phyloP scores from a whole-genome alignment of 441 rosid species.

The Hura crepitans region DNA sequence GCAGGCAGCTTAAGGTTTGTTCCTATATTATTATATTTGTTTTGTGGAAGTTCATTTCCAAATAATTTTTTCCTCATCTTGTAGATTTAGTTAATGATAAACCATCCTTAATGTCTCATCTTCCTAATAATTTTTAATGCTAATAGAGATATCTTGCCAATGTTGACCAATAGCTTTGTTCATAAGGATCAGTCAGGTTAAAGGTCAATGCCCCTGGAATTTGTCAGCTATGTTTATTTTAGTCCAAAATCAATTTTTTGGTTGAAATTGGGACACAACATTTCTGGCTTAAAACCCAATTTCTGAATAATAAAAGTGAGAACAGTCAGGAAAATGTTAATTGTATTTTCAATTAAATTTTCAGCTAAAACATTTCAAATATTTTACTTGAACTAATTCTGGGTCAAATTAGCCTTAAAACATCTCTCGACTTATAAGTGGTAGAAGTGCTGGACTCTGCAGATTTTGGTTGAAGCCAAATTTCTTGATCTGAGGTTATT shows the following conservation, averaged over 20 bases:
- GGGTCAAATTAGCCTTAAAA: neutral
- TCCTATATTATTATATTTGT: neutral
- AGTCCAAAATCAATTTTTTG: neutral
- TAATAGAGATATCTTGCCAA: neutral
- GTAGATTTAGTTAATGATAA: neutral
- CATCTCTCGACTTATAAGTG: too few relatives aligned
- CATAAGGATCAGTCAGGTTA: neutral
- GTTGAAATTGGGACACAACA: neutral
- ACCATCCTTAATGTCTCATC: neutral
- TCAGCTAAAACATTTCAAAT: neutral
- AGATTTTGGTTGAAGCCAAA: too few relatives aligned
- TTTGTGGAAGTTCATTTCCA: neutral
- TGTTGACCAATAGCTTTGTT: neutral
- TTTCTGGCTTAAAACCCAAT: neutral
- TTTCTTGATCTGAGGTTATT: too few relatives aligned
- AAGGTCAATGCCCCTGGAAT: neutral
- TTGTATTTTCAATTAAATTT: neutral
- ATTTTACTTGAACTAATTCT: neutral
- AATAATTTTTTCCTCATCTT: neutral
- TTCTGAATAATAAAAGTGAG: neutral
- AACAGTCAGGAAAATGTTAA: neutral
- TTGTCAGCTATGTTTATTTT: neutral
- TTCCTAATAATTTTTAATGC: constrained; percentile 1
- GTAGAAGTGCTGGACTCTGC: too few relatives aligned
- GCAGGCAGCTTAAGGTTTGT: constrained; percentile 78